Evolutionary conservation across 176 grass and related monocot genomes (phyloP), one percentile per base, ranked within the genome.

Genomic region (Lolium perenne): DNA sequence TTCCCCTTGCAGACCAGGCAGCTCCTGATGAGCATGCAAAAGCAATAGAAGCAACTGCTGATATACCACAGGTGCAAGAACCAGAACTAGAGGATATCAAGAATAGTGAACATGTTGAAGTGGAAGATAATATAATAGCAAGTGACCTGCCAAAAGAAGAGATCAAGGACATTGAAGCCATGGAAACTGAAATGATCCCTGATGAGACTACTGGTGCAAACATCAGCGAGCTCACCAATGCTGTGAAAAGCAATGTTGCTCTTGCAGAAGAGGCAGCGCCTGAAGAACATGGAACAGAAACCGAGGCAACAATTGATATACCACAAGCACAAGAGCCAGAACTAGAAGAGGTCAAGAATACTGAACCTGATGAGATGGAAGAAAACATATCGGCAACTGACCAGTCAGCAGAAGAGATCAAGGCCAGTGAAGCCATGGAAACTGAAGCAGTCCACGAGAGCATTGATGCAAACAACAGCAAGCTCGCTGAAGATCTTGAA

Each of bases 331-430:
- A 80, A 15, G 68, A 75, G 12, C 35, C 48, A 80, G 58, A 80
- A 47, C 67, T 74, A 74, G 82, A 89, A 84, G 87, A 89, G 45
- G 65, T 26, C 47, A 66, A 89, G 76, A 61, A 74, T 51, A 54
- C 46, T 38, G 76, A 83, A 54, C 20, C 74, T 64, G 21, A 15
- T 84, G 66, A 50, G 51, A 49, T 69, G 70, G 87, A 84, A 23
- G 74, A 73, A 53, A 62, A 63, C 50, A 72, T 72, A 23, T 43
- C 1, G 53, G 35, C 74, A 41, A 71, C 14, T 84, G 55, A 41
- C n/a, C 45, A 57, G 12, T 40, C 23, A 48, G 49, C 23, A 65
- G 82, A 84, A 65, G 69, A 29, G 15, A 48, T 25, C 45, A 25
- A 49, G 45, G 45, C 46, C 21, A 73, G n/a, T 73, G 56, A 84